These are phyloP conservation scores for Podosphaera leucotricha DNA, from an alignment of 2,329 filamentous ascomycete genomes.

Conservation along the genomic window DNA sequence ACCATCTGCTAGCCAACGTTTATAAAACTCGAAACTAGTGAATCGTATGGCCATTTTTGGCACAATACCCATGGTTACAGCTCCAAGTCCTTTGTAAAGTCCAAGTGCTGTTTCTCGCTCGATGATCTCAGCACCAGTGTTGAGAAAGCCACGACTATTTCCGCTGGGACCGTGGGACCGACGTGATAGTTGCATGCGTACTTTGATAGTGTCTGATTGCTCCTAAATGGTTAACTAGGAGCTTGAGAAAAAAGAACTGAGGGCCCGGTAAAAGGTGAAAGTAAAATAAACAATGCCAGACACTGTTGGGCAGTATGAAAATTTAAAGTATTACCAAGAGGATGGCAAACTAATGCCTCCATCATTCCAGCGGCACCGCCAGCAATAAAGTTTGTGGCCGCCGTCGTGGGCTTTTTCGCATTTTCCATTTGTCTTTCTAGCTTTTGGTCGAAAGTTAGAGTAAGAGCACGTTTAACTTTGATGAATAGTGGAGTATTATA, in stretches of 20 bases:
- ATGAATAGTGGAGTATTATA: too few relatives aligned
- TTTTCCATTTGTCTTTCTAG: background rate
- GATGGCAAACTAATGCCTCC: constrained; percentile 92
- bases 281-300: constrained; percentile 2
- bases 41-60: constrained; percentile 99
- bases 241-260: constrained; percentile 5
- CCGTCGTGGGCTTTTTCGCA: constrained; percentile 56
- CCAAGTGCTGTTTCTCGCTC: constrained; percentile 75
- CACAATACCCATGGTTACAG: constrained; percentile 84
- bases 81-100: constrained; percentile 94
- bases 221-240: background rate
- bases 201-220: constrained; percentile 71
- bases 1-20: constrained; percentile 52
- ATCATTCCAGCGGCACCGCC: constrained; percentile 97
- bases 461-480: too few relatives aligned
- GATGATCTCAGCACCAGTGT: constrained; percentile 69
- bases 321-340: constrained; percentile 34
- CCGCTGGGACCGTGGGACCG: constrained; percentile 59
- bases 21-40: constrained; percentile 91
- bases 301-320: background rate
- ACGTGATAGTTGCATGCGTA: constrained; percentile 93
- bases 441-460: background rate
- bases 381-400: constrained; percentile 78
- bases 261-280: background rate
- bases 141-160: constrained; percentile 68